phyloP scores from a whole-genome alignment of 179 eudicot species.

The Silene noctiflora region DNA sequence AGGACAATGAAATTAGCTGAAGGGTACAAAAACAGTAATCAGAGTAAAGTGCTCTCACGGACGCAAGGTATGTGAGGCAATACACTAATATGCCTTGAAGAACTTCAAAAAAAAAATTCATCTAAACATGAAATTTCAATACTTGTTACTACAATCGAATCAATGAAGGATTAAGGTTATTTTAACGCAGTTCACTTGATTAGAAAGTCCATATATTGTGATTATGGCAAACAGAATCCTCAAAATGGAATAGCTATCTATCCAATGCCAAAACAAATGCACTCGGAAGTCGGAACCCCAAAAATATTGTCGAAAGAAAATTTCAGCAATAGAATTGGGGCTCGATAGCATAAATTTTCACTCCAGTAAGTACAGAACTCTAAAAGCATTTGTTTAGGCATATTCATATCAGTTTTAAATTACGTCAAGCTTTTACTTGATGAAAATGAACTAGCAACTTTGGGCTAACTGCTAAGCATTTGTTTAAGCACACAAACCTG shows the following conservation, averaged over 20 bases:
- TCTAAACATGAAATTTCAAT: background rate
- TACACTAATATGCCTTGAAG: background rate
- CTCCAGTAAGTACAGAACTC: background rate
- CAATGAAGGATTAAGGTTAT: background rate
- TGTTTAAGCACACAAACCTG: conserved; percentile 51
- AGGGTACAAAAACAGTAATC: background rate
- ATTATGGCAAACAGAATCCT: background rate
- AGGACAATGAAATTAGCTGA: background rate
- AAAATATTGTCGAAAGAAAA: too few species aligned
- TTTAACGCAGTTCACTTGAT: background rate
- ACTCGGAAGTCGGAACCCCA: background rate
- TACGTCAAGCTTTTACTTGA: background rate
- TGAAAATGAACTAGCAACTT: background rate
- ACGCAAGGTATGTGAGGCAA: background rate
- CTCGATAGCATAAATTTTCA: too few species aligned
- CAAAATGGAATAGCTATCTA: background rate
- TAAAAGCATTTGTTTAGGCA: background rate
- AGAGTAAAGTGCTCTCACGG: background rate
- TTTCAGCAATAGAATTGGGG: too few species aligned
- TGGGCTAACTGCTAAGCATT: background rate
- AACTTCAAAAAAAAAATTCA: background rate
- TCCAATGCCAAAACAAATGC: background rate
- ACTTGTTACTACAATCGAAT: background rate
- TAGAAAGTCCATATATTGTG: background rate
- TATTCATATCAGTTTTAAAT: background rate